Evolutionary conservation across 805 yeast species (phyloP).

Genomic region (Hanseniaspora taiwanica): DNA sequence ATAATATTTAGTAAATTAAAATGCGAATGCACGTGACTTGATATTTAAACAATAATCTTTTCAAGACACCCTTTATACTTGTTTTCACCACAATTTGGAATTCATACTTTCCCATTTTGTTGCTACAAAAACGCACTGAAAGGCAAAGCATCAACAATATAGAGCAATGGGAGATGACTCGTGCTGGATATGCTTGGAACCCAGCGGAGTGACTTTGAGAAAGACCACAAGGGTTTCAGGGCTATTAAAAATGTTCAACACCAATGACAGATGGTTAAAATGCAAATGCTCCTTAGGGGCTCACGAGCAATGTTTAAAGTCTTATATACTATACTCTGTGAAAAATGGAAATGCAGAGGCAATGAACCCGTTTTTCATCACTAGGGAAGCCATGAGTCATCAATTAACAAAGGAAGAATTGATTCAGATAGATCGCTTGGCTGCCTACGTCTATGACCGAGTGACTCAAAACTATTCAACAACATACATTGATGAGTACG

Average conservation of each 20-base stretch:
- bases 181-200: constrained; percentile 13
- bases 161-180: too few relatives aligned
- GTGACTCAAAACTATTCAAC: too few relatives aligned
- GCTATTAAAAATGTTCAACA: background rate
- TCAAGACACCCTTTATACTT: too few relatives aligned
- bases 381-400: background rate
- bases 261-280: constrained; percentile 26
- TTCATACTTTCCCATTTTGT: too few relatives aligned
- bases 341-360: background rate
- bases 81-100: too few relatives aligned
- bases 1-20: too few relatives aligned
- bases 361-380: background rate
- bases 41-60: too few relatives aligned
- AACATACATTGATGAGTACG: too few relatives aligned
- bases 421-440: background rate
- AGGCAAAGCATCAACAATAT: too few relatives aligned
- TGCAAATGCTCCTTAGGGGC: constrained; percentile 33
- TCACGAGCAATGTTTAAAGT: constrained; percentile 29
- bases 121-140: too few relatives aligned
- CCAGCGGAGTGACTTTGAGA: constrained; percentile 7
- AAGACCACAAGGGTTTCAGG: constrained; percentile 17
- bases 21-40: too few relatives aligned
- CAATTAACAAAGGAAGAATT: background rate
- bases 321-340: background rate
- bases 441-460: background rate